Conservation (phyloP, 1,284 basidiomycete genomes). For the Ustilago xerochloae region DNA sequence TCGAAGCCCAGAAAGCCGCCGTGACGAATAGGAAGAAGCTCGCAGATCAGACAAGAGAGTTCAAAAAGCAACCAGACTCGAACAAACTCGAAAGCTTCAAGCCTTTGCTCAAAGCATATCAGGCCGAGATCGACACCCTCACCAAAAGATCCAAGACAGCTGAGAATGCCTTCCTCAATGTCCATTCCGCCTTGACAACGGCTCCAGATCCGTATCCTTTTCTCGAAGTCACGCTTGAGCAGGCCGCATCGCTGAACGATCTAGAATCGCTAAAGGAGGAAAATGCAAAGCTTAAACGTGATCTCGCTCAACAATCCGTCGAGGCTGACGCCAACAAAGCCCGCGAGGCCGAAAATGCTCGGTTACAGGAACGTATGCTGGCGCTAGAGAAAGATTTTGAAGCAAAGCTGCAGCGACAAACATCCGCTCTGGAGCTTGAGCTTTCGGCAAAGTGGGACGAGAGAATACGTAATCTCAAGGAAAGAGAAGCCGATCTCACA, state of each 20-base stretch:
- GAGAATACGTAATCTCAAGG: conserved; percentile 91
- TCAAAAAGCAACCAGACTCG: conserved; percentile 57
- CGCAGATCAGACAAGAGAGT: conserved; percentile 64
- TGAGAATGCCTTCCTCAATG: conserved; percentile 91
- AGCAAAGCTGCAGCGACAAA: conserved; percentile 83
- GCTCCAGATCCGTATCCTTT: conserved; percentile 96
- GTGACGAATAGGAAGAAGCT: conserved; percentile 59
- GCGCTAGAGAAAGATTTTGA: conserved; percentile 77
- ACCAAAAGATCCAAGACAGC: conserved; percentile 89
- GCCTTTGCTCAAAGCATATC: conserved; percentile 73
- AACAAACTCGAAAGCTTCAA: conserved; percentile 60
- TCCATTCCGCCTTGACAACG: conserved; percentile 77
- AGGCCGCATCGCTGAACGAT: conserved; percentile 47
- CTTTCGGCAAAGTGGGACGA: conserved; percentile 96
- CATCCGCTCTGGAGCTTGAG: conserved; percentile 90
- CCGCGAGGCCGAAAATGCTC: conserved; percentile 90
- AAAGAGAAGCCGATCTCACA: conserved; percentile 89
- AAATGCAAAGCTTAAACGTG: conserved; percentile 28
- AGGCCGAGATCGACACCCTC: conserved; percentile 92
- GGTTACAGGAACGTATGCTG: conserved; percentile 74
- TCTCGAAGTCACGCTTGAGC: conserved; percentile 85
- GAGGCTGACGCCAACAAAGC: conserved; percentile 23
- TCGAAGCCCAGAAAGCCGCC: conserved; percentile 55
- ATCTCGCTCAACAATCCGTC: conserved; percentile 11
- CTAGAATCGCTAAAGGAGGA: conserved; percentile 37